A percentile compares a stretch with the other conserved stretches of the same genome.
These are phyloP conservation scores for Eutrema yunnanense DNA, from an alignment of 345 rosid species.

Conservation along the genomic window DNA sequence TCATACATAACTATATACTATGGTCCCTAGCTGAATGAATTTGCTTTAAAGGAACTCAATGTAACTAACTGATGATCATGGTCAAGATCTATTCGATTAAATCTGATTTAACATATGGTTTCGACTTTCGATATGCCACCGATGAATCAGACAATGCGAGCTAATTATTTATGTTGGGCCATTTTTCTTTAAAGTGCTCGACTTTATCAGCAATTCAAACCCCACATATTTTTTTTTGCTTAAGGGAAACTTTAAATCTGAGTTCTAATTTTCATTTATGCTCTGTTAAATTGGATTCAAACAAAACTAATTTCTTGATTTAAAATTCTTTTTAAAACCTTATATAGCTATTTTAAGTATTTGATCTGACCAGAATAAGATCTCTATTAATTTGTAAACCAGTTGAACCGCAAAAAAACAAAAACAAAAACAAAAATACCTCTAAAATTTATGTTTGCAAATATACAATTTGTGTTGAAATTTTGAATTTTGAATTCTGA, in stretches of 20 bases:
- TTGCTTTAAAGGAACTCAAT: slow-evolving; percentile 17
- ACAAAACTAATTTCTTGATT: neutral
- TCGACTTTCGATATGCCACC: slow-evolving; percentile 9
- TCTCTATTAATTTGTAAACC: too few species aligned
- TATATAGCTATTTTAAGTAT: too few species aligned
- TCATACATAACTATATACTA: neutral
- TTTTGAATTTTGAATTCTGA: too few species aligned
- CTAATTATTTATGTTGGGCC: slow-evolving; percentile 18
- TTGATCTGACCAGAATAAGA: too few species aligned
- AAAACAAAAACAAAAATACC: too few species aligned
- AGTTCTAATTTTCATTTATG: neutral
- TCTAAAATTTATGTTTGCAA: too few species aligned
- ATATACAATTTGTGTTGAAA: too few species aligned
- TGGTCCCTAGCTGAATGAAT: neutral
- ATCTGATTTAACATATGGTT: neutral
- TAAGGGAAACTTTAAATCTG: neutral
- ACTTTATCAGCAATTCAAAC: neutral
- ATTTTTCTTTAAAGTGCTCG: neutral
- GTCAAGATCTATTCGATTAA: slow-evolving; percentile 12
- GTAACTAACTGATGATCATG: slow-evolving; percentile 3
- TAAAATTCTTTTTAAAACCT: neutral
- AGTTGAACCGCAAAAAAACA: too few species aligned
- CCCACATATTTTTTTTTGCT: neutral
- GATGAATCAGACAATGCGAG: slow-evolving; percentile 11
- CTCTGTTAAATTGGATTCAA: neutral